phyloP scores from a whole-genome alignment of 2,329 filamentous ascomycete species.

The Leptographium wingfieldii region DNA sequence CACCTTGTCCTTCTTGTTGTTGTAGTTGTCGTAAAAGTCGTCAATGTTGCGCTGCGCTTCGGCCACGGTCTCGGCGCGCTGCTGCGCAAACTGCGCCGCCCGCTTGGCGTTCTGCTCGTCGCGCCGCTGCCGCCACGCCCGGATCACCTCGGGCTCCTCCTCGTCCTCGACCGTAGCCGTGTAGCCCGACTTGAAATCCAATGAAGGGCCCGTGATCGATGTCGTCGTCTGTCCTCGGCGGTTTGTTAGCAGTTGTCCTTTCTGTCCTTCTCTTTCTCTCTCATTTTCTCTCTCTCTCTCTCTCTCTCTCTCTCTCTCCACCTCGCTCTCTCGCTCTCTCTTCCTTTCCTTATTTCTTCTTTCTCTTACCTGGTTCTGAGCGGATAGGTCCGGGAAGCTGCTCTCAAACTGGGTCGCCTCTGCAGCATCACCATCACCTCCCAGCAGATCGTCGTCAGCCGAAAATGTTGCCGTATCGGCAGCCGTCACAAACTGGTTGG shows the following conservation, averaged over 20 bases:
- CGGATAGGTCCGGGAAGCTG: conserved; percentile 72
- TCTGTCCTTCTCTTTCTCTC: background rate
- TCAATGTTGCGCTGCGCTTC: conserved; percentile 92
- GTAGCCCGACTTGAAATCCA: conserved; percentile 50
- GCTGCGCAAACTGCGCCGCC: conserved; percentile 67
- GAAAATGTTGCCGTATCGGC: conserved; percentile 40
- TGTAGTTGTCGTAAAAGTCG: conserved; percentile 99
- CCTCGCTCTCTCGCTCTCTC: background rate
- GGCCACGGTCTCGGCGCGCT: conserved; percentile 75
- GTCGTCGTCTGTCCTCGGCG: background rate
- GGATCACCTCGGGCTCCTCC: conserved; percentile 78
- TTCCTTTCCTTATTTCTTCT: too few species aligned
- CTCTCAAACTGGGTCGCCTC: conserved; percentile 57
- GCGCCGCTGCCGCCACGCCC: conserved; percentile 83
- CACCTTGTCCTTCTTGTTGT: conserved; percentile 91
- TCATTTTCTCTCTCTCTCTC: background rate
- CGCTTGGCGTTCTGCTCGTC: conserved; percentile 74
- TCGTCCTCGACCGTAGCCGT: conserved; percentile 50
- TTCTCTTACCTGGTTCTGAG: conserved; percentile 49
- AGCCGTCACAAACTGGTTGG: conserved; percentile 72
- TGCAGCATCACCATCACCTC: conserved; percentile 42
- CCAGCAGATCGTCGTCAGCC: conserved; percentile 57
- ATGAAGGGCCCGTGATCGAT: conserved; percentile 67
- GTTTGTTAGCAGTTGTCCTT: background rate
- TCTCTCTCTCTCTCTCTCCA: conserved; percentile 9